Evolutionary conservation across 2,329 filamentous ascomycete species (phyloP), one percentile per base, ranked within the genome.

Genomic region (Paraphaeosphaeria sporulosa): DNA sequence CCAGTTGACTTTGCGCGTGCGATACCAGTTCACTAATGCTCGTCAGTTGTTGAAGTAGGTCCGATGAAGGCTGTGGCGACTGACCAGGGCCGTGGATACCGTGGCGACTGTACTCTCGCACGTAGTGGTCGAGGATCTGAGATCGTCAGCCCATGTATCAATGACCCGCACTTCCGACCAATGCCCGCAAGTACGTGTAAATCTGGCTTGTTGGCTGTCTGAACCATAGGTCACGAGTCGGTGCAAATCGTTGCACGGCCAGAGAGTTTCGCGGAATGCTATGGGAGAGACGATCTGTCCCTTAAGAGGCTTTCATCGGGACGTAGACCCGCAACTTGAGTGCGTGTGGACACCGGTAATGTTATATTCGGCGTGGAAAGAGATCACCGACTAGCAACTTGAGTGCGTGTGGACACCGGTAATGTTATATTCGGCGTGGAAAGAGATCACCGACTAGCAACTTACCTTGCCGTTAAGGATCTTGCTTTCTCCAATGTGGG

Each of bases 11-110:
- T 86, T 81, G 21, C 86, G 83, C 2, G 86, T 90, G 46, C 93
- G 88, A 80, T 99, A 99, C 92, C 93, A 97, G 79, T 94, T 95
- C 61, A 93, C 83, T 85, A 51, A 51, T 23, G 17, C 27, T 40
- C 7, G 49, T 72, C 51, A 72, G 68, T 50, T 47, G 60, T 43
- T 43, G 34, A 46, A 56, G 38, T 32, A n/a, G 52, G 36, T 38
- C 4, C 36, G 30, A 38, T n/a, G 36, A 42, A 36, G 17, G 47
- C 9, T 17, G 30, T 57, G 44, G 13, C 40, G 55, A 76, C 81
- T 77, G 81, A 85, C 84, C 82, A 17, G 93, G 92, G 0, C 93
- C 93, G 65, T 89, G 87, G 65, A 98, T 78, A 48, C 93, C 92
- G 71, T 89, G 86, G 44, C 86, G 84, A n/a, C 82, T 77, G 78